Evolutionary conservation across 1,284 basidiomycete species (phyloP).

Genomic region (Afroboletus lepidellus): DNA sequence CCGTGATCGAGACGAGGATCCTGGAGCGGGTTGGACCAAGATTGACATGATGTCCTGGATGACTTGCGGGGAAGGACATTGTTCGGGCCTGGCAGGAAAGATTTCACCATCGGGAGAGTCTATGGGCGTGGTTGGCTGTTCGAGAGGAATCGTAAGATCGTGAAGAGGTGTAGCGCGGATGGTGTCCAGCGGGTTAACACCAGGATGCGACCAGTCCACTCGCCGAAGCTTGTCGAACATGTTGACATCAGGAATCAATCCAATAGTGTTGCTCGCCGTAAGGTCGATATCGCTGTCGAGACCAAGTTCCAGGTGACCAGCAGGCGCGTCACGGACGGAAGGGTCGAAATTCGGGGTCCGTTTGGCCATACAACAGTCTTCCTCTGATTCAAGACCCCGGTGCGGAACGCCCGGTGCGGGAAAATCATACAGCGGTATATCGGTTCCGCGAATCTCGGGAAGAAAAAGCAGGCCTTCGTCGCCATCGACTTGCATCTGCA

Average conservation of each 20-base stretch:
- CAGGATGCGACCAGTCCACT: conserved; percentile 24
- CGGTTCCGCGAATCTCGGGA: background rate
- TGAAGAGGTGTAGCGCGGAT: conserved; percentile 24
- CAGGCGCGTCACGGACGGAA: background rate
- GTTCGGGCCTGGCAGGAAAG: conserved; percentile 3
- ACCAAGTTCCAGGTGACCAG: background rate
- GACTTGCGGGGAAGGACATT: conserved; percentile 28
- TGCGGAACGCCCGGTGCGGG: background rate
- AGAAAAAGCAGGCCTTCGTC: conserved; percentile 1
- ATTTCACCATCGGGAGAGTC: conserved; percentile 4
- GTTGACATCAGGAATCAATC: conserved; percentile 46
- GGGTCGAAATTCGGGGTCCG: background rate
- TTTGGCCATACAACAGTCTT: background rate
- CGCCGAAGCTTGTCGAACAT: conserved; percentile 36
- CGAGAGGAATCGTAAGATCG: conserved; percentile 3
- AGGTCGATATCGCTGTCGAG: conserved; percentile 17
- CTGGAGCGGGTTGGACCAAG: conserved; percentile 17
- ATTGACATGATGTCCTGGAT: conserved; percentile 37
- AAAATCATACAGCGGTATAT: background rate
- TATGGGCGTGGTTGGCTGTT: conserved; percentile 1
- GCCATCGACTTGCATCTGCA: conserved; percentile 11
- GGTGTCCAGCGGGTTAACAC: conserved; percentile 51
- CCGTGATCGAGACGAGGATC: conserved; percentile 10
- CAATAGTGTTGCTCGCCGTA: conserved; percentile 21
- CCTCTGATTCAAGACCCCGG: background rate